These are phyloP conservation scores for Canna indica DNA, from an alignment of 176 grass and related monocot species.

Conservation along the genomic window DNA sequence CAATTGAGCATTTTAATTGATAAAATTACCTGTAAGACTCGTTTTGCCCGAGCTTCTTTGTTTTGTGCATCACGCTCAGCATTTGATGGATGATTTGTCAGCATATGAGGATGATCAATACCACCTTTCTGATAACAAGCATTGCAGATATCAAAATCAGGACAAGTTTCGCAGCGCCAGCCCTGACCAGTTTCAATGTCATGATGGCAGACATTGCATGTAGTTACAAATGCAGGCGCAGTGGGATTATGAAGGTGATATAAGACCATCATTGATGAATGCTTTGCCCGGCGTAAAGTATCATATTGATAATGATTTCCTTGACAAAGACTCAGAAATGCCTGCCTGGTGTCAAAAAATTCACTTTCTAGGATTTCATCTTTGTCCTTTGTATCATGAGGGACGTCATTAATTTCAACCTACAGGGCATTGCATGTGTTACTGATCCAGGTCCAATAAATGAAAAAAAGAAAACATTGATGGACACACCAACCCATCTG, in stretches of 20 bases:
- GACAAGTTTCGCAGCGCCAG: constrained; percentile 95
- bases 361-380: constrained; percentile 99
- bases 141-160: constrained; percentile 98
- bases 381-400: constrained; percentile 82
- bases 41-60: constrained; percentile 86
- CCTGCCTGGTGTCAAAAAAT: constrained; percentile 95
- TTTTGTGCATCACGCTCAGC: constrained; percentile 89
- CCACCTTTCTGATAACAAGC: constrained; percentile 71
- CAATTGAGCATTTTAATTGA: constrained; percentile 18
- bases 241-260: constrained; percentile 99
- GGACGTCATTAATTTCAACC: constrained; percentile 66
- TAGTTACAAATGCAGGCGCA: constrained; percentile 93
- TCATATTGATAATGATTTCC: constrained; percentile 99
- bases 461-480: background rate
- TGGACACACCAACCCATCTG: background rate
- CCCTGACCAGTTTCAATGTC: constrained; percentile 97
- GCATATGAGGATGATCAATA: constrained; percentile 74
- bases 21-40: constrained; percentile 68
- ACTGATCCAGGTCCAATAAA: constrained; percentile 2
- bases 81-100: constrained; percentile 83
- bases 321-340: constrained; percentile 97
- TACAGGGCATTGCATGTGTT: constrained; percentile 16
- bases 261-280: constrained; percentile 99
- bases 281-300: constrained; percentile 92
- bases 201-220: constrained; percentile 76